Conservation (phyloP, 2,329 filamentous ascomycete species). For the Diaporthe citriasiana region DNA sequence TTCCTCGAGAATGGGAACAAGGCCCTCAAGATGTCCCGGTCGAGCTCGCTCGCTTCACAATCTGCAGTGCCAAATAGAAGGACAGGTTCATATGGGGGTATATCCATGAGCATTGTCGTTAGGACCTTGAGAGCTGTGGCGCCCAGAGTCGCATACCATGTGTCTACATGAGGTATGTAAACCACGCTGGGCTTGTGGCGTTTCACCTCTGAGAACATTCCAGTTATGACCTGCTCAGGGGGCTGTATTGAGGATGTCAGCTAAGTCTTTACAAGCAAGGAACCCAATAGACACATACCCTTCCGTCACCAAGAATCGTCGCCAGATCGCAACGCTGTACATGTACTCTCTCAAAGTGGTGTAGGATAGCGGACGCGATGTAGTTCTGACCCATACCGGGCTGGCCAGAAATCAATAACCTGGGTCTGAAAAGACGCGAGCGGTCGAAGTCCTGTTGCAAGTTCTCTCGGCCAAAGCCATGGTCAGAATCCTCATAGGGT, state of each 20-base stretch:
- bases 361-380: slow-evolving; percentile 85
- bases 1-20: slow-evolving; percentile 89
- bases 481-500: slow-evolving; percentile 84
- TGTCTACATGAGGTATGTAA: slow-evolving; percentile 90
- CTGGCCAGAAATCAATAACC: slow-evolving; percentile 85
- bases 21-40: slow-evolving; percentile 76
- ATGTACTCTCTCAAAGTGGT: slow-evolving; percentile 93
- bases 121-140: slow-evolving; percentile 84
- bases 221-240: slow-evolving; percentile 89
- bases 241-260: slow-evolving; percentile 61
- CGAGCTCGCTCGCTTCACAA: slow-evolving; percentile 72
- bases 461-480: slow-evolving; percentile 87
- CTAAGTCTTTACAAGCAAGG: slow-evolving; percentile 38
- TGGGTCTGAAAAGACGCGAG: slow-evolving; percentile 88
- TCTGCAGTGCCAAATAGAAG: slow-evolving; percentile 90
- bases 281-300: slow-evolving; percentile 63
- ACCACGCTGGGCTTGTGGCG: slow-evolving; percentile 96
- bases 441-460: slow-evolving; percentile 84
- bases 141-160: slow-evolving; percentile 80
- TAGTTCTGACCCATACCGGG: slow-evolving; percentile 96
- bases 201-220: slow-evolving; percentile 92
- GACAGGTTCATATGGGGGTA: slow-evolving; percentile 92
- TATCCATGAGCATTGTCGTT: slow-evolving; percentile 81
- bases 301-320: slow-evolving; percentile 86
- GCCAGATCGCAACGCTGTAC: slow-evolving; percentile 95